These are phyloP conservation scores for Spergularia bocconei DNA, from an alignment of 148 eudicot species.

Conservation along the genomic window DNA sequence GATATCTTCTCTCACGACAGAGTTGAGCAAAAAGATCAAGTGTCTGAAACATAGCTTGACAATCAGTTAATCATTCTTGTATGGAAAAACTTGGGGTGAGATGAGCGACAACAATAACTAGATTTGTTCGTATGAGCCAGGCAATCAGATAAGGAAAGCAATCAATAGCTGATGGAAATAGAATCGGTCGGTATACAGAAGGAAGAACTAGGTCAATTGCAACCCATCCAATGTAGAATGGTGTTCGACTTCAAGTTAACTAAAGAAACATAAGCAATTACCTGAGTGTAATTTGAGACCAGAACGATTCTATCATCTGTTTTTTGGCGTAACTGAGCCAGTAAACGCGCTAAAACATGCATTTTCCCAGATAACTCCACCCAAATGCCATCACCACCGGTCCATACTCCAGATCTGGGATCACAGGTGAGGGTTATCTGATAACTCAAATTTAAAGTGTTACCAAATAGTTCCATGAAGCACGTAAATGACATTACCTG, in stretches of 20 bases:
- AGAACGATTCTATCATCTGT: constrained; percentile 98
- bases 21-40: constrained; percentile 96
- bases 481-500: constrained; percentile 42
- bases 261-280: constrained; percentile 17
- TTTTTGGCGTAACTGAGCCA: constrained; percentile 72
- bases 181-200: background rate
- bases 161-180: background rate
- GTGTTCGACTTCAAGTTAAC: too few species aligned
- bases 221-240: background rate
- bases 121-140: background rate
- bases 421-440: constrained; percentile 11
- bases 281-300: constrained; percentile 99
- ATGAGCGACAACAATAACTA: background rate
- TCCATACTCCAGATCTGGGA: constrained; percentile 91
- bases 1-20: constrained; percentile 98
- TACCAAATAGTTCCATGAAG: constrained; percentile 3
- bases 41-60: constrained; percentile 48
- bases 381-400: constrained; percentile 91
- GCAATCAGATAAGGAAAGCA: background rate
- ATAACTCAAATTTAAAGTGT: background rate
- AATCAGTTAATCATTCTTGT: constrained; percentile 11
- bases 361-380: constrained; percentile 98
- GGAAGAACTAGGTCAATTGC: background rate
- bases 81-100: background rate
- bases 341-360: constrained; percentile 90